These are phyloP conservation scores for Russula vinacea DNA, from an alignment of 768 basidiomycete genomes.

Conservation along the genomic window DNA sequence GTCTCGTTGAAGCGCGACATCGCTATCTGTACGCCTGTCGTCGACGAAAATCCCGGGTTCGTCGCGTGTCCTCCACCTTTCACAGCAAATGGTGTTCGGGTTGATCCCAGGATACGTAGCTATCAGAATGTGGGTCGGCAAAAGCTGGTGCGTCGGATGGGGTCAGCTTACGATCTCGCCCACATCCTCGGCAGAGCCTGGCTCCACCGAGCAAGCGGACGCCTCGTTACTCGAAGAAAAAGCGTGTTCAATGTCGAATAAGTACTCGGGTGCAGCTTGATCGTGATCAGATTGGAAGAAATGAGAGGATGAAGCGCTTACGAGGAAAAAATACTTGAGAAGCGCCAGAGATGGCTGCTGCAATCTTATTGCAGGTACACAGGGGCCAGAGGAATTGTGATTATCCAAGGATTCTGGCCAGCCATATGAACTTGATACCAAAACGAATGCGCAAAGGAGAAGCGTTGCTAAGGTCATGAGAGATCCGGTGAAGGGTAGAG, in stretches of 20 bases:
- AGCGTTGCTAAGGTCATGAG: slow-evolving; percentile 1
- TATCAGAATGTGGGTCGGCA: background rate
- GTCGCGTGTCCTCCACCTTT: background rate
- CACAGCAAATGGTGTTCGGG: background rate
- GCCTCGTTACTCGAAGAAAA: slow-evolving; percentile 13
- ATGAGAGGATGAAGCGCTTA: background rate
- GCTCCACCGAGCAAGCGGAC: slow-evolving; percentile 27
- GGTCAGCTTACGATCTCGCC: slow-evolving; percentile 16
- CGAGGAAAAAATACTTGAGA: slow-evolving; percentile 8
- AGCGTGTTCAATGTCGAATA: slow-evolving; percentile 8
- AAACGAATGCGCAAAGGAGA: background rate
- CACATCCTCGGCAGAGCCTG: slow-evolving; percentile 25
- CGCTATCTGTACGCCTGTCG: background rate
- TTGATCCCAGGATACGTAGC: background rate
- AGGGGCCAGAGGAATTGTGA: background rate
- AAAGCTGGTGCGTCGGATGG: slow-evolving; percentile 10
- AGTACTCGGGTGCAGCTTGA: slow-evolving; percentile 20
- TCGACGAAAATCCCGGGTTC: slow-evolving; percentile 5
- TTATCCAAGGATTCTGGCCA: background rate
- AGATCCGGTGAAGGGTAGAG: background rate
- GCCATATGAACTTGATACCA: background rate
- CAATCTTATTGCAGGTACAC: background rate
- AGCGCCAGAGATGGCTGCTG: background rate
- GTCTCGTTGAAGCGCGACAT: slow-evolving; percentile 3
- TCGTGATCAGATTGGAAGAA: background rate